phyloP scores from a whole-genome alignment of 176 grass and related monocot genomes.

The Oryza australiensis region DNA sequence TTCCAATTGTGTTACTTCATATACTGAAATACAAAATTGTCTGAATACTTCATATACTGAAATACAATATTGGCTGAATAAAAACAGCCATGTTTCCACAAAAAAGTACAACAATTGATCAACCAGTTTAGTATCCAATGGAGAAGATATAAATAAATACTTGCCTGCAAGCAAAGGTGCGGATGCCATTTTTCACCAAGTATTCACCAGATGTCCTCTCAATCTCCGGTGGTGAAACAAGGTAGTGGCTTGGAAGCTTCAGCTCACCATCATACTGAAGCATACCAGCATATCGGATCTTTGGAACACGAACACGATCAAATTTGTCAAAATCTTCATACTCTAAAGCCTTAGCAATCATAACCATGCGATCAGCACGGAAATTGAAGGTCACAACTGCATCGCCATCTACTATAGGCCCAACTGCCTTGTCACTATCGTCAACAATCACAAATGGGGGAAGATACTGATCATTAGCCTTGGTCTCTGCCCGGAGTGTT shows the following conservation, averaged over 20 bases:
- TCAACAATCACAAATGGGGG: constrained; percentile 97
- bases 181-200: constrained; percentile 96
- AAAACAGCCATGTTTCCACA: neutral
- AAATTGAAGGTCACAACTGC: constrained; percentile 97
- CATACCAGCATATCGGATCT: constrained; percentile 94
- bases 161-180: constrained; percentile 99
- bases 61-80: neutral
- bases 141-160: constrained; percentile 11
- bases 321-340: constrained; percentile 93
- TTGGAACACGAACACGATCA: constrained; percentile 82
- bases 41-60: neutral
- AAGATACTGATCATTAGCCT: constrained; percentile 82
- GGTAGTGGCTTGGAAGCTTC: constrained; percentile 70
- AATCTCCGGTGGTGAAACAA: constrained; percentile 92
- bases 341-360: constrained; percentile 93
- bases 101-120: neutral
- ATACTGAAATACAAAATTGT: too few species aligned
- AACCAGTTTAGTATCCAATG: constrained; percentile 1
- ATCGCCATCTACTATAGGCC: constrained; percentile 88
- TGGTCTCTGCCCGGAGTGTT: constrained; percentile 67
- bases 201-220: constrained; percentile 98
- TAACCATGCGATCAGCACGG: constrained; percentile 94
- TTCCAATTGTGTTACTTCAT: neutral
- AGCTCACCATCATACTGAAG: constrained; percentile 97
- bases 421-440: constrained; percentile 78